These are phyloP conservation scores for Allantophomopsis cytisporea DNA, from an alignment of 2,329 filamentous ascomycete species.

Conservation along the genomic window DNA sequence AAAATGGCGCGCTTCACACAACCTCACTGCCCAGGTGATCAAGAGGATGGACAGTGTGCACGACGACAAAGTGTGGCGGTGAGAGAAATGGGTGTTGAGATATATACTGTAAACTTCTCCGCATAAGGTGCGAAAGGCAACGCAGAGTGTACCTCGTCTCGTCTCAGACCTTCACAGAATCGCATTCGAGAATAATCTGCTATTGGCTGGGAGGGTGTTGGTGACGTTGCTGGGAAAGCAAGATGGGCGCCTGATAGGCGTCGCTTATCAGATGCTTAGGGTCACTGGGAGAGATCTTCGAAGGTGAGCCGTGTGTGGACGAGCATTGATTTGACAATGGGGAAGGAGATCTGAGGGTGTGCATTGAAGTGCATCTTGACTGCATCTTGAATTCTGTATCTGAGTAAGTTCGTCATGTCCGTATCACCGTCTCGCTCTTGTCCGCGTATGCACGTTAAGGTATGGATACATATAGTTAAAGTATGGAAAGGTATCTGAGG, in stretches of 20 bases:
- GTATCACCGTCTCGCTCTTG: too few relatives aligned
- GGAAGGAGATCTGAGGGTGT: too few relatives aligned
- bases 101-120: neutral
- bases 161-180: neutral
- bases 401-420: too few relatives aligned
- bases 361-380: too few relatives aligned
- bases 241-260: neutral
- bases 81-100: neutral
- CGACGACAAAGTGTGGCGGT: neutral
- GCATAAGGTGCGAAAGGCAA: neutral
- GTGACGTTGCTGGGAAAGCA: neutral
- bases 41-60: neutral
- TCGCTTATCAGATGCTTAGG: neutral
- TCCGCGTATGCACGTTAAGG: too few relatives aligned
- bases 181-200: neutral
- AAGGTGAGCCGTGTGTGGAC: neutral
- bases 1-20: neutral
- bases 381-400: too few relatives aligned
- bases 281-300: neutral
- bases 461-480: too few relatives aligned
- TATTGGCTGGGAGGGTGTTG: neutral
- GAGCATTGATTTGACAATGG: too few relatives aligned
- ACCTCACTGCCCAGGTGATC: neutral
- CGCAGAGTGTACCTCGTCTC: too few relatives aligned
- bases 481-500: too few relatives aligned